These are phyloP conservation scores for Neurospora sp. DNA, from an alignment of 2,329 filamentous ascomycete genomes.

Conservation along the genomic window DNA sequence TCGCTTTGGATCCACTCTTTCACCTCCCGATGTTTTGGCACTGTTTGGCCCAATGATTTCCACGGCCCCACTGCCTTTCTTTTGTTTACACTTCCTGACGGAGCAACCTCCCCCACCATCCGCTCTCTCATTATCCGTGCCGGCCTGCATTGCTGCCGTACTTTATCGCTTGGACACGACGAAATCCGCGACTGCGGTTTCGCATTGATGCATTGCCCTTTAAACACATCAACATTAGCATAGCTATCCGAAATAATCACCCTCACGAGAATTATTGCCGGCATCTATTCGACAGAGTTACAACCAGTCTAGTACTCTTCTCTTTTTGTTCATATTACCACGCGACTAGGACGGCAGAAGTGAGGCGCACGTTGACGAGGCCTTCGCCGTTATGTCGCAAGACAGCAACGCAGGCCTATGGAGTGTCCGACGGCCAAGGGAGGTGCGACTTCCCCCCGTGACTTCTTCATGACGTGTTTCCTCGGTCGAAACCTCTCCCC, in stretches of 20 bases:
- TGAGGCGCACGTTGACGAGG: background rate
- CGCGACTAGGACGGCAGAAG: background rate
- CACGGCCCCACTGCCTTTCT: background rate
- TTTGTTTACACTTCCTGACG: background rate
- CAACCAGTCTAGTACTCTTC: background rate
- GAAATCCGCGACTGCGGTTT: background rate
- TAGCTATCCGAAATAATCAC: background rate
- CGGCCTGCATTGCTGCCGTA: background rate
- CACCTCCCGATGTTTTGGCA: background rate
- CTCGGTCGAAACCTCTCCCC: background rate
- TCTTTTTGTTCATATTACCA: background rate
- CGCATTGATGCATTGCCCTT: background rate
- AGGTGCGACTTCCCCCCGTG: constrained; percentile 45
- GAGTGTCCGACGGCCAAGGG: constrained; percentile 83
- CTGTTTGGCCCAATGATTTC: background rate
- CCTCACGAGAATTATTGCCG: background rate
- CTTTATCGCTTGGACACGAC: background rate
- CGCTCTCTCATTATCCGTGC: background rate
- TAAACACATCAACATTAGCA: background rate
- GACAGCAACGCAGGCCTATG: constrained; percentile 63
- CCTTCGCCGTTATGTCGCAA: constrained; percentile 59
- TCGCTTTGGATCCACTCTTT: background rate
- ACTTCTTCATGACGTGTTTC: constrained; percentile 11
- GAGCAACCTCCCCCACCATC: background rate
- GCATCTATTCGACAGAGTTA: background rate